Evolutionary conservation across 768 basidiomycete genomes (phyloP).

Genomic region (Podaxis mareebaensis): DNA sequence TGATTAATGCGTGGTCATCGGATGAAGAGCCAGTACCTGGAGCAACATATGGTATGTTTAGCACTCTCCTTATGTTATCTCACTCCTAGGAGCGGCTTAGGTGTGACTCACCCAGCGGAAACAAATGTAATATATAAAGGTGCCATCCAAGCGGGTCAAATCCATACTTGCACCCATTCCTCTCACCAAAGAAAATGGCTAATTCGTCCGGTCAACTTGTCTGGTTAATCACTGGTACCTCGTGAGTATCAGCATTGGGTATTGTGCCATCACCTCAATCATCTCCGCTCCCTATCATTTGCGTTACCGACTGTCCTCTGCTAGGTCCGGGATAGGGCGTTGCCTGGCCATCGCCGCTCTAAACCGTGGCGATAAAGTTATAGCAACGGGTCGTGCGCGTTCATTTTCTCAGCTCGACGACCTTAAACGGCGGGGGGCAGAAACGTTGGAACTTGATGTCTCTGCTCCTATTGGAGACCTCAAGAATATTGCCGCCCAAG

Average conservation of each 20-base stretch:
- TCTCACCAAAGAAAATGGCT: not conserved
- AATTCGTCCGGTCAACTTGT: slow-evolving; percentile 29
- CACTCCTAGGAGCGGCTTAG: too few species aligned
- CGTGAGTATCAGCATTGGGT: slow-evolving; percentile 18
- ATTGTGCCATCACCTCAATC: slow-evolving; percentile 16
- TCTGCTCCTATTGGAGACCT: slow-evolving; percentile 34
- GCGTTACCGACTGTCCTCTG: slow-evolving; percentile 17
- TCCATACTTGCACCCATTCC: too few species aligned
- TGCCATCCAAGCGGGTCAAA: too few species aligned
- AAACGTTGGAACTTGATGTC: slow-evolving; percentile 38
- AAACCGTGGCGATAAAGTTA: slow-evolving; percentile 47
- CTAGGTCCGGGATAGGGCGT: slow-evolving; percentile 40
- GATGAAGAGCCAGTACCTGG: too few species aligned
- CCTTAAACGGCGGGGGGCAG: slow-evolving; percentile 38
- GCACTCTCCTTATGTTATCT: too few species aligned
- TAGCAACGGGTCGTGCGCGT: slow-evolving; percentile 44
- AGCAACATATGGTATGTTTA: too few species aligned
- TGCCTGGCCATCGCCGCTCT: slow-evolving; percentile 40
- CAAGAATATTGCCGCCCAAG: slow-evolving; percentile 34
- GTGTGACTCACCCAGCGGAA: too few species aligned
- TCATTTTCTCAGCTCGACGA: slow-evolving; percentile 37
- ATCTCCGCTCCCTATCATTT: not conserved
- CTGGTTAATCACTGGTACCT: slow-evolving; percentile 32
- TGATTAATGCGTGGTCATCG: too few species aligned
- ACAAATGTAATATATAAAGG: too few species aligned